Conservation (phyloP, 805 yeast genomes). For the Clavispora fructus region DNA sequence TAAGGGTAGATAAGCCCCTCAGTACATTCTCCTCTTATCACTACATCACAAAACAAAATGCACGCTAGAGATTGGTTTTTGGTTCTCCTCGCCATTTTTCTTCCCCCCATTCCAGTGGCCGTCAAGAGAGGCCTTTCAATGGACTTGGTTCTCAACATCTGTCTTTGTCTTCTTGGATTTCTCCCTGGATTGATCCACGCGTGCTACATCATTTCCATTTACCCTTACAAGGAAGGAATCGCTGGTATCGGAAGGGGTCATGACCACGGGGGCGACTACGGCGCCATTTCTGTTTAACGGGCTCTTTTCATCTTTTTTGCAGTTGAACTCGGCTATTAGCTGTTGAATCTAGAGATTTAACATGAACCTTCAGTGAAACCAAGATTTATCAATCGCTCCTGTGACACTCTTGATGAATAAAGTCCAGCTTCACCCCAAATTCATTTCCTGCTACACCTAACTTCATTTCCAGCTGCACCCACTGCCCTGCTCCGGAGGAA, state of each 20-base stretch:
- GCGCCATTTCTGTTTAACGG: conserved; percentile 1
- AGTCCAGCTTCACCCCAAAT: no score
- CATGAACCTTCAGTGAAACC: no score
- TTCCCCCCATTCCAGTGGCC: conserved; percentile 78
- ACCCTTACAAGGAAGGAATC: conserved; percentile 44
- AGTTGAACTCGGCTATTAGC: no score
- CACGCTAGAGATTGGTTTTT: conserved; percentile 56
- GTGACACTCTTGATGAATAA: no score
- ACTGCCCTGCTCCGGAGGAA: background rate
- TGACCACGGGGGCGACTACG: conserved; percentile 16
- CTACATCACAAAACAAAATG: conserved; percentile 16
- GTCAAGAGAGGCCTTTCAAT: conserved; percentile 71
- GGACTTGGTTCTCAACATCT: conserved; percentile 64
- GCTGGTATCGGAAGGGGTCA: conserved; percentile 27
- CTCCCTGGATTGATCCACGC: conserved; percentile 75
- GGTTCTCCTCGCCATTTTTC: conserved; percentile 59
- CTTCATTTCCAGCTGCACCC: background rate
- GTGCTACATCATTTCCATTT: conserved; percentile 71
- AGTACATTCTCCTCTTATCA: background rate
- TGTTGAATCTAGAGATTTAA: no score
- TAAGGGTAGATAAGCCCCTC: background rate
- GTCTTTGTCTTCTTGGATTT: conserved; percentile 65
- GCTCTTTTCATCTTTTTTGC: background rate
- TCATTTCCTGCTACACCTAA: background rate
- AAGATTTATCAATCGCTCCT: background rate